These are phyloP conservation scores for Ceratocystis papillata DNA, from an alignment of 2,329 filamentous ascomycete species.

Conservation along the genomic window DNA sequence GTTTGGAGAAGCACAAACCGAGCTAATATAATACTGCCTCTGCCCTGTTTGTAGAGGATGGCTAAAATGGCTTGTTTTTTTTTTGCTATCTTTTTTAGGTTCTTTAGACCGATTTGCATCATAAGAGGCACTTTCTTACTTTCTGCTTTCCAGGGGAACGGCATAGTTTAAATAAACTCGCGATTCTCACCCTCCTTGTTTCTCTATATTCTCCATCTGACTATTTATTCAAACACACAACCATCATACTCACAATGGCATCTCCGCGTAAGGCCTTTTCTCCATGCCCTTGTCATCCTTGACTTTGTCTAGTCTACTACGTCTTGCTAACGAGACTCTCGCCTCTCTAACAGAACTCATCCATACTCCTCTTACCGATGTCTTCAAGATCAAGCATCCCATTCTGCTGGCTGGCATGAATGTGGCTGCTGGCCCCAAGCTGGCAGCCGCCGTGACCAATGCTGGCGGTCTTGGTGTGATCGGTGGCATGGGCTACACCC, in stretches of 20 bases:
- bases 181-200: conserved; percentile 13
- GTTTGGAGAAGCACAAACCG: conserved; percentile 7
- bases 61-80: background rate
- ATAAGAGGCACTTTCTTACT: too few relatives aligned
- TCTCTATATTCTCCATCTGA: conserved; percentile 15
- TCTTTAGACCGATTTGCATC: background rate
- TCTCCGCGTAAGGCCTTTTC: conserved; percentile 58
- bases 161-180: background rate
- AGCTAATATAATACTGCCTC: background rate
- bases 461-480: conserved; percentile 94
- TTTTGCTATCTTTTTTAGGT: background rate
- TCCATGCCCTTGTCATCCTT: background rate
- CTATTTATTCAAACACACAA: conserved; percentile 19
- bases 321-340: background rate
- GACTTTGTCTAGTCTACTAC: background rate
- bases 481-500: conserved; percentile 89
- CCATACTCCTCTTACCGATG: conserved; percentile 84
- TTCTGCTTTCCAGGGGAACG: background rate
- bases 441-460: conserved; percentile 93
- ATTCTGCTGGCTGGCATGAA: conserved; percentile 97
- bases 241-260: conserved; percentile 46
- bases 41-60: too few relatives aligned
- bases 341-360: conserved; percentile 37
- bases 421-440: conserved; percentile 89
- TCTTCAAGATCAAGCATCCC: conserved; percentile 96